These are phyloP conservation scores for Emergomyces orientalis DNA, from an alignment of 2,329 filamentous ascomycete genomes.

Conservation along the genomic window DNA sequence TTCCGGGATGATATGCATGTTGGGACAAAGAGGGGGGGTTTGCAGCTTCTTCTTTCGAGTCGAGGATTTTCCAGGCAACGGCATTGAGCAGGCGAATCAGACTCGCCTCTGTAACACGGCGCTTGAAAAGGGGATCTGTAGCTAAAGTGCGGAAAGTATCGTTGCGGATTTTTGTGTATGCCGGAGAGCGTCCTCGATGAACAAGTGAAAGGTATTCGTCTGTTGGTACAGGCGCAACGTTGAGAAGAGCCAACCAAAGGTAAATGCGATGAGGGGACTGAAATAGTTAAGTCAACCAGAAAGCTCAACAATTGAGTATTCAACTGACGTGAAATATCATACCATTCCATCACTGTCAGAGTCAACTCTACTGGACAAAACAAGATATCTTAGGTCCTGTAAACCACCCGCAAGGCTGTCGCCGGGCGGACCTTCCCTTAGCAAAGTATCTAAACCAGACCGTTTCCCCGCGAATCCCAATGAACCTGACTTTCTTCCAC, in stretches of 20 bases:
- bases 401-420: constrained; percentile 47
- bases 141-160: constrained; percentile 95
- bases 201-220: constrained; percentile 84
- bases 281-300: constrained; percentile 7
- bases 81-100: constrained; percentile 91
- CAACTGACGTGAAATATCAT: constrained; percentile 13
- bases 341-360: constrained; percentile 48
- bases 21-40: constrained; percentile 29
- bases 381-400: constrained; percentile 40
- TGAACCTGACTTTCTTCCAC: constrained; percentile 37
- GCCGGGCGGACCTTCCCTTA: constrained; percentile 69
- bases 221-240: constrained; percentile 73
- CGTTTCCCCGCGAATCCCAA: constrained; percentile 37
- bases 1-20: constrained; percentile 14
- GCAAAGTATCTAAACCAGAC: constrained; percentile 58
- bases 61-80: constrained; percentile 85
- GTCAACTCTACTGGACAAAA: constrained; percentile 42
- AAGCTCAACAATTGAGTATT: constrained; percentile 9
- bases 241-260: constrained; percentile 88
- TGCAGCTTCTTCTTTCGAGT: constrained; percentile 47
- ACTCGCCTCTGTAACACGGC: constrained; percentile 89
- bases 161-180: constrained; percentile 95
- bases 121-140: constrained; percentile 92
- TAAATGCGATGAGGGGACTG: constrained; percentile 91
- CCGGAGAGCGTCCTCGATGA: constrained; percentile 85